phyloP scores from a whole-genome alignment of 1,284 basidiomycete species.

The Phylloboletellus chloephorus region DNA sequence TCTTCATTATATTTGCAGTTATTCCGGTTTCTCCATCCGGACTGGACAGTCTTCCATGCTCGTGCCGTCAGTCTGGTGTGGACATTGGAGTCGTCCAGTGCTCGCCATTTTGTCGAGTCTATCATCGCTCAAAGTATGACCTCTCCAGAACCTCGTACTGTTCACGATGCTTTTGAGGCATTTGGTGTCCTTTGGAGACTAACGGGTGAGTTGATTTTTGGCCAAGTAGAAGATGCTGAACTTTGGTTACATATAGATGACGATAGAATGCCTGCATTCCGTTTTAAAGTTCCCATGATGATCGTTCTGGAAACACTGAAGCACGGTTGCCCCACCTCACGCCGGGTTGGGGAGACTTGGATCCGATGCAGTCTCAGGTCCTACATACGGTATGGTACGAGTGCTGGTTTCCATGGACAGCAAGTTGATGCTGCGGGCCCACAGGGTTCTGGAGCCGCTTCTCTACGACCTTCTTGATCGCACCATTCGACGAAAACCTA shows the following conservation, averaged over 20 bases:
- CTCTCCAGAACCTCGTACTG: constrained; percentile 43
- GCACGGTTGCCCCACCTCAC: constrained; percentile 65
- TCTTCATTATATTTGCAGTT: constrained; percentile 42
- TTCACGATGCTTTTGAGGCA: constrained; percentile 69
- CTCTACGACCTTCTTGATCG: constrained; percentile 76
- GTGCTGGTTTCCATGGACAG: constrained; percentile 1
- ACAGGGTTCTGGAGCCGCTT: constrained; percentile 82
- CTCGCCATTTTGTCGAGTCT: constrained; percentile 66
- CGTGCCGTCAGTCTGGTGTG: constrained; percentile 85
- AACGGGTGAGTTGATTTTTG: constrained; percentile 52
- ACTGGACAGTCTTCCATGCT: constrained; percentile 71
- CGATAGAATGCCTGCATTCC: constrained; percentile 70
- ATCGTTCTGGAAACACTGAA: constrained; percentile 81
- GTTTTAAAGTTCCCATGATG: constrained; percentile 82
- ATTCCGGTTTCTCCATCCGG: constrained; percentile 67
- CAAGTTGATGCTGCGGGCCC: constrained; percentile 8
- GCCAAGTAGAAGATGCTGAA: constrained; percentile 4
- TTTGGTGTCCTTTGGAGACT: constrained; percentile 93
- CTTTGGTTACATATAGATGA: constrained; percentile 63
- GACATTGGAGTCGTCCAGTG: constrained; percentile 66
- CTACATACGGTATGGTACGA: constrained; percentile 67
- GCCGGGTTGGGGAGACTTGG: constrained; percentile 87
- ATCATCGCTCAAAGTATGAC: constrained; percentile 70
- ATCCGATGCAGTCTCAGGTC: constrained; percentile 91
- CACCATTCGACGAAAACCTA: constrained; percentile 49